Base-by-base conservation (phyloP, 2,329 filamentous ascomycete species). In the Ophiocordyceps camponoti-floridani region DNA sequence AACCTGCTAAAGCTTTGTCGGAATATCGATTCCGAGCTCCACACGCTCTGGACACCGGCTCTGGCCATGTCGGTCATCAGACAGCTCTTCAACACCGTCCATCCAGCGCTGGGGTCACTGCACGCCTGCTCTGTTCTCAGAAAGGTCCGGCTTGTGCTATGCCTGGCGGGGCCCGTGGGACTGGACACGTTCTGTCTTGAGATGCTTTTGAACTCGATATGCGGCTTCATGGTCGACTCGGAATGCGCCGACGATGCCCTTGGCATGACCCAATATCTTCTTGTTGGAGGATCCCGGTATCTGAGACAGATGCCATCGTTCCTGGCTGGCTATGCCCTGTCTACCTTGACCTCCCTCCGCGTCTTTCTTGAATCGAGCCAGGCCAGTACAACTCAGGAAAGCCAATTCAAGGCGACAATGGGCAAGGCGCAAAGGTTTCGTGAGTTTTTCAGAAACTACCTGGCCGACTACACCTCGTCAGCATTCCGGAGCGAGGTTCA, bases 191-290 rank as follows among this genome's bases (percentile, higher is more conserved):
- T 96, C 56, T 84, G 86, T 11, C 60, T 95, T 13, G 85, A 98
- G 59, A 91, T 95, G 84, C 69, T 94, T 0, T 69, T 98, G 2
- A 84, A 87, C 53, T 81, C 83, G 1, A 68, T 94, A 18, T 73
- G 82, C 10, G 77, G 79, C 0, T 93, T 87, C 51, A 67, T 96
- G 6, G 80, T 81, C 1, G 82, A 96, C 52, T 72, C 80, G 0
- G 82, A 93, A 55, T 96, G 89, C 59, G 84, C 88, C 10, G 85
- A 94, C 55, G 91, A 98, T 63, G 80, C 84, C 1, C 70, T 96
- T 41, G 89, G 88, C 0, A 74, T 98, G 31, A 78, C 84, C 47
- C 82, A 86, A 58, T 95, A 94, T 60, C 70, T 99, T 1, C 68
- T 96, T 13, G 67, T 74, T 6, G 72, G 73, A 44, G 87, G 89